A percentile compares a stretch with the other conserved stretches of the same genome.
Conservation (phyloP, 2,329 filamentous ascomycete genomes). For the Aspergillus sp. region DNA sequence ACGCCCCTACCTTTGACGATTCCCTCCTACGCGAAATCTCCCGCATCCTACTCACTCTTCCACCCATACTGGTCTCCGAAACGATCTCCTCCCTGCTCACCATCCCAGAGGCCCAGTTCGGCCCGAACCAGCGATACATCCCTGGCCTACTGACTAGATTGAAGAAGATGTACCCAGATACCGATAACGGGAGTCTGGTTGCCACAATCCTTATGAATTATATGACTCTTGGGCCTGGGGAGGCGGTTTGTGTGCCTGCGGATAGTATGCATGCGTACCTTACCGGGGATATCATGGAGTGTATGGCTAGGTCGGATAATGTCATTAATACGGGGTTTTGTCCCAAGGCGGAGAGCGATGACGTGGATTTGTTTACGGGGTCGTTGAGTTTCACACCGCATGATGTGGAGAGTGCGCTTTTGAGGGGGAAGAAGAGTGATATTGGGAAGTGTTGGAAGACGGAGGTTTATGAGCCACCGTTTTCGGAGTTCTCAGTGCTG, state of each 20-base stretch:
- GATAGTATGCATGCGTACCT: conserved; percentile 76
- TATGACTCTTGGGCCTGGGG: conserved; percentile 63
- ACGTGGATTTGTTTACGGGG: conserved; percentile 63
- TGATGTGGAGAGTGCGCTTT: conserved; percentile 56
- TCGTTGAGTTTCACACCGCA: conserved; percentile 67
- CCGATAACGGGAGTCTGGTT: conserved; percentile 68
- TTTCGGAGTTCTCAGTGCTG: conserved; percentile 73
- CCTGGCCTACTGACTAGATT: conserved; percentile 66
- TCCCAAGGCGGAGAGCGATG: conserved; percentile 64
- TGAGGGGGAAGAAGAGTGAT: conserved; percentile 53
- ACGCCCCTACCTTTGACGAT: conserved; percentile 54
- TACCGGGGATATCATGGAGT: conserved; percentile 73
- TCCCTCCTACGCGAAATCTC: conserved; percentile 60
- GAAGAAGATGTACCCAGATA: conserved; percentile 62
- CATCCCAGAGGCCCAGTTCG: conserved; percentile 53
- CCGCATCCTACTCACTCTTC: conserved; percentile 54
- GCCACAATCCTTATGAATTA: conserved; percentile 76
- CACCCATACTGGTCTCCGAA: conserved; percentile 55
- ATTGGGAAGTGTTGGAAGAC: conserved; percentile 63
- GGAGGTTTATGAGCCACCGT: conserved; percentile 63
- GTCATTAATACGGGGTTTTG: conserved; percentile 76
- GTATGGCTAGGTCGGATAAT: conserved; percentile 75
- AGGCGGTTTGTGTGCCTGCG: conserved; percentile 70
- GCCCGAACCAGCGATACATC: conserved; percentile 57
- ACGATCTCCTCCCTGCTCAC: conserved; percentile 56